Evolutionary conservation across 2,329 filamentous ascomycete genomes (phyloP).

Genomic region (Metarhizium brunneum): DNA sequence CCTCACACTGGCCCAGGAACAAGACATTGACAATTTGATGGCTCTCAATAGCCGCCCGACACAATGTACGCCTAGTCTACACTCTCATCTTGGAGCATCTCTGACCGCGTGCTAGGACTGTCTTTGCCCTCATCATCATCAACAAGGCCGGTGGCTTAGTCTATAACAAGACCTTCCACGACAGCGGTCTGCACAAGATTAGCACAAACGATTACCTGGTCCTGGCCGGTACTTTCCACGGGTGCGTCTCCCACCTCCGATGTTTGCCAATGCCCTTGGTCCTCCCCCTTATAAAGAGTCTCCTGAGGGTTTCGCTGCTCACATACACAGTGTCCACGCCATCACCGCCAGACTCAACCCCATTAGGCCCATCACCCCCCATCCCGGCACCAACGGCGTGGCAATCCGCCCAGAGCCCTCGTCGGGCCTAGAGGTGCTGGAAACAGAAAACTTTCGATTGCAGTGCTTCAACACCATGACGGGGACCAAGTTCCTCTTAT

Average conservation of each 20-base stretch:
- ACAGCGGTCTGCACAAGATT: conserved; percentile 75
- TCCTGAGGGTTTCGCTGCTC: neutral
- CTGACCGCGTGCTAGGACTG: conserved; percentile 55
- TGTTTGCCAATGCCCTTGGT: conserved; percentile 1
- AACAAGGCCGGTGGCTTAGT: conserved; percentile 97
- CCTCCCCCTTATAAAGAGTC: neutral
- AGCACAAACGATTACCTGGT: conserved; percentile 95
- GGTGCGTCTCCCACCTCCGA: conserved; percentile 40
- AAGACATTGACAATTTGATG: neutral
- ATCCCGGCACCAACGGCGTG: conserved; percentile 26
- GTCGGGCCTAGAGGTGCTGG: conserved; percentile 83
- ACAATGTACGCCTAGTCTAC: neutral
- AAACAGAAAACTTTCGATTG: conserved; percentile 87
- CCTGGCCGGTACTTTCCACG: conserved; percentile 93
- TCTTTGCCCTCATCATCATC: conserved; percentile 93
- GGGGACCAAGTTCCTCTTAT: conserved; percentile 89
- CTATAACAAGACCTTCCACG: conserved; percentile 90
- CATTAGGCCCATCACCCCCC: conserved; percentile 29
- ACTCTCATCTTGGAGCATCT: neutral
- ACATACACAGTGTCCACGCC: conserved; percentile 50
- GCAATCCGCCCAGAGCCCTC: conserved; percentile 50
- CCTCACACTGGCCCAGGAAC: conserved; percentile 4
- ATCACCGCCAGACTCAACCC: conserved; percentile 57
- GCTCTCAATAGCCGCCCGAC: neutral
- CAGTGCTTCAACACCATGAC: conserved; percentile 95